phyloP scores from a whole-genome alignment of 768 basidiomycete genomes.

The Dioszegia hungarica region DNA sequence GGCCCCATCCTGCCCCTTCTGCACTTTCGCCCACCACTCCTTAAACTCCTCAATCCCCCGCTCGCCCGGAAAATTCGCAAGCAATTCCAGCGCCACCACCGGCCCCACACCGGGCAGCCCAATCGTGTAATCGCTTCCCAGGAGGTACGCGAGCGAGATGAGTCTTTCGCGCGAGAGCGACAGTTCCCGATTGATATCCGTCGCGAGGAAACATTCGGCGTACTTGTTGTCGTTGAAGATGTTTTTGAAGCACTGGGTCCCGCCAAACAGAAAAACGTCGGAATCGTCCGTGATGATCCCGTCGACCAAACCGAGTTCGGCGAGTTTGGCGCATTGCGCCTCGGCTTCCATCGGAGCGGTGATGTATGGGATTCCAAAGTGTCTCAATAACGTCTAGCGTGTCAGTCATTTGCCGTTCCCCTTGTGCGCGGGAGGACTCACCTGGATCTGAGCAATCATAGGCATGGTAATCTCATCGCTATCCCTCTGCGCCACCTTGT shows the following conservation, averaged over 20 bases:
- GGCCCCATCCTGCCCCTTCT: conserved; percentile 75
- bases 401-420: conserved; percentile 35
- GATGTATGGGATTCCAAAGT: conserved; percentile 96
- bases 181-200: conserved; percentile 80
- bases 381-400: conserved; percentile 71
- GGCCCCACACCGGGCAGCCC: conserved; percentile 89
- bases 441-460: conserved; percentile 77
- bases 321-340: conserved; percentile 92
- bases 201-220: conserved; percentile 85
- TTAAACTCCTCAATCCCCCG: conserved; percentile 80
- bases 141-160: conserved; percentile 81
- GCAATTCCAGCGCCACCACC: conserved; percentile 89
- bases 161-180: conserved; percentile 80
- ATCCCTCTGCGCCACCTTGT: conserved; percentile 84
- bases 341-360: conserved; percentile 99
- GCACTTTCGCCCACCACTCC: conserved; percentile 91
- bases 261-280: conserved; percentile 97
- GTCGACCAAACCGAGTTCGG: conserved; percentile 75
- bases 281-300: conserved; percentile 99
- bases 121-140: conserved; percentile 95
- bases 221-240: conserved; percentile 99
- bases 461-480: conserved; percentile 92
- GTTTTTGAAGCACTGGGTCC: conserved; percentile 91
- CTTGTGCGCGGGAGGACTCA: not conserved
- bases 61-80: conserved; percentile 85